Percentiles rank a stretch among this genome's conserved stretches.
phyloP scores from a whole-genome alignment of 768 basidiomycete species.

The Harrya chromipes region DNA sequence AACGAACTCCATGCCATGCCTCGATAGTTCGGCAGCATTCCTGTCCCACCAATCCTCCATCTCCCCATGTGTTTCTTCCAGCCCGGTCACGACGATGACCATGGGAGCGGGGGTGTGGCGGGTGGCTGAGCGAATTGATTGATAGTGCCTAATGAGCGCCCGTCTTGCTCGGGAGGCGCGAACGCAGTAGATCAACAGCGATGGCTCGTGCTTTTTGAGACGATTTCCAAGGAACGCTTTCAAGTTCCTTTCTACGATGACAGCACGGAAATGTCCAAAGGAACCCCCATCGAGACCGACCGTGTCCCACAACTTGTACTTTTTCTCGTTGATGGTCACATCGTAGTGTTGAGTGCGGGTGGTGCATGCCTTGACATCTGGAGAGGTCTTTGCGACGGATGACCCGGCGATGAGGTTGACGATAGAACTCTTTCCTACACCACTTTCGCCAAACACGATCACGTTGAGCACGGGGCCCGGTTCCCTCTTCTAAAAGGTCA shows the following conservation, averaged over 20 bases:
- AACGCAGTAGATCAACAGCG: constrained; percentile 41
- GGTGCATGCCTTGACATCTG: constrained; percentile 36
- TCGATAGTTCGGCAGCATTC: constrained; percentile 21
- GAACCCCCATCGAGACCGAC: constrained; percentile 35
- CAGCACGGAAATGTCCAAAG: constrained; percentile 22
- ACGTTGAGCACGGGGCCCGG: constrained; percentile 27
- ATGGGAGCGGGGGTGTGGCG: constrained; percentile 33
- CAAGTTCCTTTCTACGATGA: constrained; percentile 24
- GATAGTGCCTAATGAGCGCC: constrained; percentile 38
- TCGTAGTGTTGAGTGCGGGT: constrained; percentile 26
- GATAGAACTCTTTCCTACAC: constrained; percentile 42
- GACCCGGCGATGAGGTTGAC: constrained; percentile 38
- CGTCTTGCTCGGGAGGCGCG: constrained; percentile 39
- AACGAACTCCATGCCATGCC: constrained; percentile 25
- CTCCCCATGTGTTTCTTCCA: constrained; percentile 32
- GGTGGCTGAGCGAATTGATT: constrained; percentile 30
- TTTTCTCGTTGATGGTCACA: constrained; percentile 16
- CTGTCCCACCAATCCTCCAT: constrained; percentile 38
- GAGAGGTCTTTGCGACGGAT: constrained; percentile 30
- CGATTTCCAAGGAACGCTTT: constrained; percentile 33
- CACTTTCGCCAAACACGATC: constrained; percentile 44
- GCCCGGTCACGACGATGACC: constrained; percentile 38
- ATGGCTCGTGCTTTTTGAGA: constrained; percentile 33
- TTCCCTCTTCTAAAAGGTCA: constrained; percentile 3
- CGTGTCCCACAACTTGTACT: constrained; percentile 33